Base-by-base conservation (phyloP, 2,329 filamentous ascomycete species). In the Lecanosticta acicola region DNA sequence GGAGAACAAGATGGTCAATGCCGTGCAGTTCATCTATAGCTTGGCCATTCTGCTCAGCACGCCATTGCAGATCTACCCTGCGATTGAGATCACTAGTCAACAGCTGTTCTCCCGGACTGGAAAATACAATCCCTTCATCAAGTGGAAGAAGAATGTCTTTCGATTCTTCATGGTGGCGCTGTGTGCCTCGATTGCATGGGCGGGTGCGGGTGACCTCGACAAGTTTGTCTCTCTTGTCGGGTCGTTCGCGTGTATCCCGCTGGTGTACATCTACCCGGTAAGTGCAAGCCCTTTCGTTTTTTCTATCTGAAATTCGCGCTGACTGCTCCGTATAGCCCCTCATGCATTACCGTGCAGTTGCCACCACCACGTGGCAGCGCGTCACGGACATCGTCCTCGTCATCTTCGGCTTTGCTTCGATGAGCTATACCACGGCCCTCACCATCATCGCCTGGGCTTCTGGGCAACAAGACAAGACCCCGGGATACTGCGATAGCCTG, bases 71-170 rank as follows among this genome's bases (percentile, higher is more conserved):
- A 90, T 98, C 57, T 98, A 97, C 75, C 93, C 93, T 0, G 93
- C 93, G 35, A 97, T 98, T 61, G 85, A 91, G 63, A 98, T 98
- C 61, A 88, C 87, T 26, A 90, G 94, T 69, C 95, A 94, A 59
- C 88, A 89, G 56, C 76, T 97, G 4, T 98, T 97, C 68, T 94
- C 87, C 18, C 79, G 85, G 63, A 95, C 89, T 52, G 90, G 93
- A 58, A 98, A 98, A 70, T 95, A 96, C 71, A 96, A 97, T 64
- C 90, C 89, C 0, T 93, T 87, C 64, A 94, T 98, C 74, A 98
- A 98, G 73, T 98, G 93, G 93, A 87, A 97, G 76, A 98, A 98
- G 81, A 98, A 98, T 59, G 73, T 85, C 26, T 98, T 95, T 74
- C 84, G 93, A 44, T 98, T 97, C 75, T 83, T 91, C 63, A 81